These are phyloP conservation scores for Eragrostis tef DNA, from an alignment of 202 grass and related monocot genomes.

Conservation along the genomic window DNA sequence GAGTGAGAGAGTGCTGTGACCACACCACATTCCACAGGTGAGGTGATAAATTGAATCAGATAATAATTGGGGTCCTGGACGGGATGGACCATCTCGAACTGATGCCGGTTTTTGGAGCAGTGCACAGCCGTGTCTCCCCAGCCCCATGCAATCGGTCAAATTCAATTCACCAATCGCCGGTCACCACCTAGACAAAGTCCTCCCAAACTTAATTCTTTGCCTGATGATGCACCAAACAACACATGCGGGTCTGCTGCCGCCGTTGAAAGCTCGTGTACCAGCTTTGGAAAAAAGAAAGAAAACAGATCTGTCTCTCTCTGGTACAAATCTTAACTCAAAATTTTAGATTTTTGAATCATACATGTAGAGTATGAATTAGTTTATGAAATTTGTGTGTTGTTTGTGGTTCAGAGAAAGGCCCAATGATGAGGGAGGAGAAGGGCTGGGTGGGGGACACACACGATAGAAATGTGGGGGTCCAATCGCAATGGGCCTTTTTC, in stretches of 20 bases:
- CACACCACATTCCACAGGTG: conserved; percentile 8
- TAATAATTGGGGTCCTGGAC: conserved; percentile 10
- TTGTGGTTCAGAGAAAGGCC: not conserved
- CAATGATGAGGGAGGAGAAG: conserved; percentile 14
- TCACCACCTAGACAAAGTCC: not conserved
- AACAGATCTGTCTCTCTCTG: too few species aligned
- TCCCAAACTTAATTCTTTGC: not conserved
- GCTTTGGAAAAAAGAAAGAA: too few species aligned
- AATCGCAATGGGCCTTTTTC: conserved; percentile 27
- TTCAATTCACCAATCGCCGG: not conserved
- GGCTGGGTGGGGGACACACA: not conserved
- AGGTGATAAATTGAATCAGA: not conserved
- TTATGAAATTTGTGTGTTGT: not conserved
- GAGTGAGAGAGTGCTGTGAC: not conserved
- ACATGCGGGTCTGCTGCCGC: not conserved
- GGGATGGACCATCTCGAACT: conserved; percentile 40
- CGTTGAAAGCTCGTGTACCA: not conserved
- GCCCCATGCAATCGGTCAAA: conserved; percentile 1
- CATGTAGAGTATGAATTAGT: not conserved
- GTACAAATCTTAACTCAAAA: too few species aligned
- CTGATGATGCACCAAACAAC: not conserved
- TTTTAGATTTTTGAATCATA: too few species aligned
- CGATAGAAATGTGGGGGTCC: not conserved
- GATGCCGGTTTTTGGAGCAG: conserved; percentile 40
- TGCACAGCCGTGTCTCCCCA: conserved; percentile 18